These are phyloP conservation scores for Alternaria arborescens DNA, from an alignment of 2,329 filamentous ascomycete species.

Conservation along the genomic window DNA sequence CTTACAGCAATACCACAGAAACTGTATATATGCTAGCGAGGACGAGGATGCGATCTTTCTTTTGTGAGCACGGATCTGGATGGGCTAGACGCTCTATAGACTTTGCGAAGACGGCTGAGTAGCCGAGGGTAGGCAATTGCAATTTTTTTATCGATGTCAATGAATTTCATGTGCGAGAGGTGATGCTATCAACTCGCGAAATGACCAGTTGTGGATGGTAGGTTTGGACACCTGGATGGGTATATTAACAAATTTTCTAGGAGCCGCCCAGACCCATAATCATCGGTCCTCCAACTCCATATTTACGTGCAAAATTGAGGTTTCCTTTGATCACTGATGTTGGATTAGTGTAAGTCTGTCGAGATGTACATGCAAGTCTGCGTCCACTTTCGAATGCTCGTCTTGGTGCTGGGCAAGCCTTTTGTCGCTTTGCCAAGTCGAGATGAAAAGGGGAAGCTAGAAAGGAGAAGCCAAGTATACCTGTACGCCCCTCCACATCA, in stretches of 20 bases:
- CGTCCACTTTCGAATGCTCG: no score
- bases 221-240: no score
- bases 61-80: slow-evolving; percentile 19
- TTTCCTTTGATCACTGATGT: not conserved
- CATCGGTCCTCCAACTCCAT: not conserved
- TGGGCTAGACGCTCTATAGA: slow-evolving; percentile 17
- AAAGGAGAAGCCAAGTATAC: no score
- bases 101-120: slow-evolving; percentile 9
- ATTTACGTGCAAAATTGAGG: not conserved
- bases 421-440: no score
- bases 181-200: not conserved
- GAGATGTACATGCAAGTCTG: no score
- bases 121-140: slow-evolving; percentile 13
- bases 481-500: no score
- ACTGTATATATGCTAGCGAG: slow-evolving; percentile 17
- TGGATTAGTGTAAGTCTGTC: no score
- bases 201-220: not conserved
- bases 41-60: slow-evolving; percentile 8
- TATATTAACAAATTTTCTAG: not conserved
- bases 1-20: slow-evolving; percentile 10
- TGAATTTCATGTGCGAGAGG: not conserved
- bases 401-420: no score
- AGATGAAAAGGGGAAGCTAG: no score
- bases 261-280: not conserved
- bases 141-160: not conserved